phyloP scores from a whole-genome alignment of 108 stramenopile species.

The Parmales sp. region DNA sequence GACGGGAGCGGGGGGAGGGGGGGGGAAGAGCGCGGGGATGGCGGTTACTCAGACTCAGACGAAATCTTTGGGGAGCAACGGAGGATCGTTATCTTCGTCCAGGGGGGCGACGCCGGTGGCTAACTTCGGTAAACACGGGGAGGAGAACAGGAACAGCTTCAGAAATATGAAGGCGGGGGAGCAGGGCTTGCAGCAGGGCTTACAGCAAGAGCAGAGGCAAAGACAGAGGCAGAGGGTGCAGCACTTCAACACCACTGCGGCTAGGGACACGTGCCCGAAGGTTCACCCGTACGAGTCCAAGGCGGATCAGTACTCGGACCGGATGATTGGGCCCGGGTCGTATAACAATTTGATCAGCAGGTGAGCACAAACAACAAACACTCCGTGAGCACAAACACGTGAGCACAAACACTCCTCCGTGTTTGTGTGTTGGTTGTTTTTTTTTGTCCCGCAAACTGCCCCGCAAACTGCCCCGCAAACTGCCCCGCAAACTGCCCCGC shows the following conservation, averaged over 20 bases:
- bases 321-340: not conserved
- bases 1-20: too few relatives aligned
- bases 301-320: not conserved
- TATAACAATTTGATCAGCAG: not conserved
- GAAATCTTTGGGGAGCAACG: too few relatives aligned
- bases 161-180: not conserved
- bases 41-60: too few relatives aligned
- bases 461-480: too few relatives aligned
- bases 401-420: too few relatives aligned
- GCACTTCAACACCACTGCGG: conserved; percentile 1
- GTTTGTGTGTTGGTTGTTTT: too few relatives aligned
- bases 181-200: not conserved
- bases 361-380: too few relatives aligned
- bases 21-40: too few relatives aligned
- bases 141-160: not conserved
- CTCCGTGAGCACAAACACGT: too few relatives aligned
- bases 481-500: too few relatives aligned
- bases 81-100: too few relatives aligned
- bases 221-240: not conserved
- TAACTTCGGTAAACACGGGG: not conserved
- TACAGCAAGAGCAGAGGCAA: not conserved
- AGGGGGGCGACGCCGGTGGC: not conserved
- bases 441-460: too few relatives aligned
- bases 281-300: not conserved
- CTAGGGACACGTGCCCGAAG: not conserved